phyloP scores from a whole-genome alignment of 2,329 filamentous ascomycete species.

The Bisporella sp. region DNA sequence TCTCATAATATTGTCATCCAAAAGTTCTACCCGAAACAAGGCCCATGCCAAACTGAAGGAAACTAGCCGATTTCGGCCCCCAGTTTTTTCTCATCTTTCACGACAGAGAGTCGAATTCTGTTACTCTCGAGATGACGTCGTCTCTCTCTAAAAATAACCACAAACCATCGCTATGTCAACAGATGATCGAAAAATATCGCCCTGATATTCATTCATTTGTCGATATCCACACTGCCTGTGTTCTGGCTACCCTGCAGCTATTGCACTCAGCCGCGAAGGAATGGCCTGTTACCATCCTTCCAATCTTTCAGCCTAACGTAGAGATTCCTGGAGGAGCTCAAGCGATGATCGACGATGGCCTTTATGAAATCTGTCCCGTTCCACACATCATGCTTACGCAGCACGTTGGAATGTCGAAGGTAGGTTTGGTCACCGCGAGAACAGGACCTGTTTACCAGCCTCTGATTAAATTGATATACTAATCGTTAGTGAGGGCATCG shows the following conservation, averaged over 20 bases:
- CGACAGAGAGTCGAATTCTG: too few relatives aligned
- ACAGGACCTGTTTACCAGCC: constrained; percentile 51
- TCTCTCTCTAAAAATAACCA: too few relatives aligned
- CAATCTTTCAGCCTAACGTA: constrained; percentile 62
- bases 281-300: constrained; percentile 57
- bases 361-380: constrained; percentile 38
- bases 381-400: constrained; percentile 33
- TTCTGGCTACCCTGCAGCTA: constrained; percentile 48
- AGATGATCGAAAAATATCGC: too few relatives aligned
- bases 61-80: too few relatives aligned
- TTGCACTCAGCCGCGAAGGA: constrained; percentile 35
- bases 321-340: constrained; percentile 56
- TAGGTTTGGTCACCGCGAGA: constrained; percentile 20
- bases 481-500: constrained; percentile 35
- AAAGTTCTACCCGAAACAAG: too few relatives aligned
- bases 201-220: too few relatives aligned
- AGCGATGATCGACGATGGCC: constrained; percentile 53
- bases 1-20: too few relatives aligned
- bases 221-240: constrained; percentile 46
- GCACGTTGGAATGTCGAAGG: too few relatives aligned
- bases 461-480: constrained; percentile 42
- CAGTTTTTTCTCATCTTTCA: too few relatives aligned
- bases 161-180: too few relatives aligned
- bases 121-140: too few relatives aligned
- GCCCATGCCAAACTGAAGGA: too few relatives aligned